phyloP scores from a whole-genome alignment of 2,329 filamentous ascomycete species.

The Aureobasidium melanogenum region DNA sequence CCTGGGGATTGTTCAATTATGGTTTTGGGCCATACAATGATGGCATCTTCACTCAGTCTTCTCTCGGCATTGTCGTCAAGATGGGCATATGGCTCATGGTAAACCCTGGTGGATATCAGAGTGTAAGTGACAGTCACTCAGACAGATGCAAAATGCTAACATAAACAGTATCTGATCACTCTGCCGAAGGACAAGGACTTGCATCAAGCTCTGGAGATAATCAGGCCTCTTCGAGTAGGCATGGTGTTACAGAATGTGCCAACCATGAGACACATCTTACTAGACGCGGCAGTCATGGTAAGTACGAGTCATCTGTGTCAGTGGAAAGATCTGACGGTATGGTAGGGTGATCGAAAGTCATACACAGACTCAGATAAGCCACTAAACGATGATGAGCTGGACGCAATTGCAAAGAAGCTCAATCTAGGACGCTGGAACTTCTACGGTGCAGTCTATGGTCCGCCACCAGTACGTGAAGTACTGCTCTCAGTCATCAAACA shows the following conservation, averaged over 20 bases:
- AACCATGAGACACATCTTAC: conserved; percentile 36
- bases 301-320: no score
- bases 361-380: conserved; percentile 22
- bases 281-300: conserved; percentile 33
- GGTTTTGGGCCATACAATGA: conserved; percentile 30
- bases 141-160: background rate
- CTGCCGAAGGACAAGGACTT: conserved; percentile 43
- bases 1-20: conserved; percentile 26
- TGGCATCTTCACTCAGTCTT: conserved; percentile 29
- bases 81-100: conserved; percentile 49
- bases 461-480: conserved; percentile 21
- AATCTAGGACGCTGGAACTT: conserved; percentile 43
- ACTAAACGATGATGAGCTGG: conserved; percentile 32
- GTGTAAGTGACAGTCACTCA: background rate
- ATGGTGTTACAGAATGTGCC: conserved; percentile 42
- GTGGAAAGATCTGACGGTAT: no score
- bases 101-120: conserved; percentile 41
- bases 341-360: conserved; percentile 4
- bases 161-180: conserved; percentile 30
- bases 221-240: conserved; percentile 34
- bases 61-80: conserved; percentile 34
- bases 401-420: conserved; percentile 33
- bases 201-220: conserved; percentile 39
- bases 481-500: conserved; percentile 34
- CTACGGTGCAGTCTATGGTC: conserved; percentile 37